These are phyloP conservation scores for Psilocybe cubensis DNA, from an alignment of 768 basidiomycete species.

Conservation along the genomic window DNA sequence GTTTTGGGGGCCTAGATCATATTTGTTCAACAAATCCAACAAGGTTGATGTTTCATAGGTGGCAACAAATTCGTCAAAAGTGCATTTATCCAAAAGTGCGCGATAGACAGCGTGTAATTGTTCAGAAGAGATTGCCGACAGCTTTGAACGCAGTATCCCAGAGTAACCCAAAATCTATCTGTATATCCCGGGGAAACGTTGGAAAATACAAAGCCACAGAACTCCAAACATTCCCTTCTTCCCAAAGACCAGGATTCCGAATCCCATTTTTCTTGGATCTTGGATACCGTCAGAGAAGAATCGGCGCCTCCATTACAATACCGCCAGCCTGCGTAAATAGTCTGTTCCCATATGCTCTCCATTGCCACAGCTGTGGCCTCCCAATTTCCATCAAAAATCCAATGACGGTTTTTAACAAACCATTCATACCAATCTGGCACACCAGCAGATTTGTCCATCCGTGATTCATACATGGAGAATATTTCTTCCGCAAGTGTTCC, in stretches of 20 bases:
- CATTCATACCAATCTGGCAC: no score
- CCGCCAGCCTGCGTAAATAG: not conserved
- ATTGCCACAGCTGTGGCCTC: not conserved
- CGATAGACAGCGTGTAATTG: not conserved
- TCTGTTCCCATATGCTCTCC: not conserved
- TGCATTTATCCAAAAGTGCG: not conserved
- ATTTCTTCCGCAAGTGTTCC: not conserved
- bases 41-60: not conserved
- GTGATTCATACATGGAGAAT: not conserved
- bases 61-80: not conserved
- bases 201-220: not conserved
- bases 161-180: not conserved
- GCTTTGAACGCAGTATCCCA: not conserved
- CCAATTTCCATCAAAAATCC: not conserved
- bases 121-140: not conserved
- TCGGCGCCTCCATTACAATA: no score
- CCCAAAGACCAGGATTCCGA: not conserved
- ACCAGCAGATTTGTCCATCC: not conserved
- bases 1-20: not conserved
- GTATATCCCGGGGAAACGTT: not conserved
- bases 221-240: not conserved
- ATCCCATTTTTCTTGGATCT: not conserved
- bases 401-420: not conserved
- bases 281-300: no score
- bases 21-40: not conserved